A percentile compares a stretch with the other conserved stretches of the same genome.
Conservation (phyloP, 805 yeast species). For the Yamadazyma insecticola region DNA sequence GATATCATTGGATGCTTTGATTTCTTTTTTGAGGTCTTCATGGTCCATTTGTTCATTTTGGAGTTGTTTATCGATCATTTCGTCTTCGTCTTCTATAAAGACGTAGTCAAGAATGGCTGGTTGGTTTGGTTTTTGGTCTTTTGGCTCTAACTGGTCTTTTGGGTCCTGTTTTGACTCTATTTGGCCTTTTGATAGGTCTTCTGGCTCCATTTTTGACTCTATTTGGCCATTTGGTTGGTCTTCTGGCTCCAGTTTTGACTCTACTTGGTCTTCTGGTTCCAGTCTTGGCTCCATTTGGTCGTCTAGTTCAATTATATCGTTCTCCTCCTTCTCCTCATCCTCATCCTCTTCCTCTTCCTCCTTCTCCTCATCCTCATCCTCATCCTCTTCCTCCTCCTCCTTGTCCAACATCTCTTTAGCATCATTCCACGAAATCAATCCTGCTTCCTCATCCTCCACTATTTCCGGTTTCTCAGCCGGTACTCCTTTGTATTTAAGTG, state of each 20-base stretch:
- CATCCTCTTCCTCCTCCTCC: constrained; percentile 8
- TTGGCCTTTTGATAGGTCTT: no score
- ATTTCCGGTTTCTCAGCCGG: constrained; percentile 9
- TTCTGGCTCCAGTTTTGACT: no score
- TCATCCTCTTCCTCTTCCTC: not conserved
- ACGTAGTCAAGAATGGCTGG: constrained; percentile 47
- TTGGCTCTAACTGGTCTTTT: no score
- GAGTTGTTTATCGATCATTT: constrained; percentile 56
- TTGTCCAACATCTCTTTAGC: constrained; percentile 28
- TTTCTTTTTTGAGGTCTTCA: constrained; percentile 47
- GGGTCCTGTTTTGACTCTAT: no score
- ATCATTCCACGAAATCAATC: constrained; percentile 49
- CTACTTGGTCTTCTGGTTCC: no score
- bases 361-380: constrained; percentile 1
- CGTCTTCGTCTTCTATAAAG: constrained; percentile 76
- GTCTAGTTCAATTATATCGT: not conserved
- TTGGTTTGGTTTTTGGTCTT: no score
- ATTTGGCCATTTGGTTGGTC: no score
- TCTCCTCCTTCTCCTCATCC: not conserved
- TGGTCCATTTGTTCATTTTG: constrained; percentile 71
- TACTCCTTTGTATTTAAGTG: constrained; percentile 1
- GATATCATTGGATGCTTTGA: constrained; percentile 16
- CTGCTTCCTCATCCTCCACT: constrained; percentile 41
- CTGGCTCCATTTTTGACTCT: no score
- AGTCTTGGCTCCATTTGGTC: not conserved